These are phyloP conservation scores for Strigomonas culicis DNA, from an alignment of 208 protist genomes.

Conservation along the genomic window DNA sequence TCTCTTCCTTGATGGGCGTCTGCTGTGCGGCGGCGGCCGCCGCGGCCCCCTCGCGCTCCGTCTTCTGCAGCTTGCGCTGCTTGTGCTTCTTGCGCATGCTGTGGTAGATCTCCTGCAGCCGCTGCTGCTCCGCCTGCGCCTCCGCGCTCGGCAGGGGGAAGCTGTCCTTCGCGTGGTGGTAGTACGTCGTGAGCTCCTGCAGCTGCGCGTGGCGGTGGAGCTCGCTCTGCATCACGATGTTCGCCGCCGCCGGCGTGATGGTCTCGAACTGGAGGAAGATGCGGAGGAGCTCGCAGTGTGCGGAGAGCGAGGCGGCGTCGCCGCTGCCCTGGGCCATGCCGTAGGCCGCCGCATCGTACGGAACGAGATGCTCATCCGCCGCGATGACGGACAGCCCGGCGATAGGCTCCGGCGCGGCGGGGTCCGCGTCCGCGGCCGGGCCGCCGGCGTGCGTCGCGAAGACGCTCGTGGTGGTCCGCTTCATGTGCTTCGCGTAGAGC, in stretches of 20 bases:
- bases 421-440: too few relatives aligned
- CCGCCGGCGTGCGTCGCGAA: not conserved
- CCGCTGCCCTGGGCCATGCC: not conserved
- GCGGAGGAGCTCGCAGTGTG: conserved; percentile 25
- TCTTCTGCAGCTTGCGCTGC: conserved; percentile 11
- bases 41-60: not conserved
- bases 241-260: conserved; percentile 25
- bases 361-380: not conserved
- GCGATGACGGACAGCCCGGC: not conserved
- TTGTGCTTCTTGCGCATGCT: conserved; percentile 18
- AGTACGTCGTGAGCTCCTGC: conserved; percentile 32
- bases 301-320: conserved; percentile 6
- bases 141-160: conserved; percentile 10
- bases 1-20: not conserved
- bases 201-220: conserved; percentile 27
- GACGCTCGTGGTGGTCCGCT: not conserved
- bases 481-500: conserved; percentile 1
- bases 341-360: conserved; percentile 9
- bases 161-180: conserved; percentile 22
- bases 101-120: conserved; percentile 37
- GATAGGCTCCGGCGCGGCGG: not conserved
- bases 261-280: conserved; percentile 45
- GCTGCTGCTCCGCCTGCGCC: conserved; percentile 23
- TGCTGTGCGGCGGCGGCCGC: not conserved
- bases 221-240: conserved; percentile 33